These are phyloP conservation scores for maize (Zea mays) DNA, from an alignment of 176 grass and related monocot species.

Conservation along the genomic window Zm-B73-REFERENCE-NAM-5.0 NC_050096.1:232872001-232872500, in stretches of 20 bases:
- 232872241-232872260: neutral
- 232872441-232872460: conserved; percentile 1
- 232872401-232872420: neutral
- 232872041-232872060: conserved; percentile 11
- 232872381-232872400: neutral
- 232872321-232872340: neutral
- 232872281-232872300: neutral
- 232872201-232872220: conserved; percentile 27
- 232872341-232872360: neutral
- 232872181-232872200: conserved; percentile 35
- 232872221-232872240: neutral
- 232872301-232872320: neutral
- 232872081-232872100: neutral
- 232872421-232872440: neutral
- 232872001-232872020: conserved; percentile 12
- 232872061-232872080: neutral
- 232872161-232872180: neutral
- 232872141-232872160: neutral
- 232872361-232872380: neutral
- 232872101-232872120: conserved; percentile 24
- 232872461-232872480: too few species aligned
- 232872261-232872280: neutral
- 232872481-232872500: too few species aligned
- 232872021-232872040: conserved; percentile 35
- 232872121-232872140: neutral